Base-by-base conservation (phyloP, 148 eudicot genomes). In the Cornus kousa region DNA sequence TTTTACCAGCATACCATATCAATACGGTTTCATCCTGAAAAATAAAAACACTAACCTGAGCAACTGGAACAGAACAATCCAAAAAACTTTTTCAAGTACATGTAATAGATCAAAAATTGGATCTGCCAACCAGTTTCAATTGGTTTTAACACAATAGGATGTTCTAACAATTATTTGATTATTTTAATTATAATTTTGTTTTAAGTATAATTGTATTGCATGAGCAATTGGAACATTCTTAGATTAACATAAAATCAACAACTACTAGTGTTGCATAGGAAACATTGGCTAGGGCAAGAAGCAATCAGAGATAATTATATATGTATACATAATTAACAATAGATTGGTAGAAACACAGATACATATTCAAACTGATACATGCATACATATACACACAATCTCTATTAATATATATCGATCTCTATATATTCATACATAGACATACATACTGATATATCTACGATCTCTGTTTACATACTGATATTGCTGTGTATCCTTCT, bases 1-100 rank as follows among this genome's bases (percentile, higher is more conserved):
- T 83, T 77, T 89, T 90, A n/a, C 89, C 91, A 48, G 86, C 76
- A 83, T 81, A 88, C 97, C 97, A 93, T 37, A 91, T 80, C 48
- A 93, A 83, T 73, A 83, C 79, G 60, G 93, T 77, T 78, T 93
- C 94, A 84, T 93, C 97, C 97, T 93, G 91, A 83, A 83, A 86
- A 31, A 55, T 55, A 16, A 28, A 39, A 57, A 50, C 10, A 46
- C n/a, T 43, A 53, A 64, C 69, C 59, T 70, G 16, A 55, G 53
- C 31, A 33, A 68, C 50, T 20, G 50, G 50, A 35, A 19, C 62
- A 62, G 23, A 62, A 19, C 6, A 20, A 62, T 6, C 9, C 4
- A 5, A 62, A 62, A 19, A 62, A 62, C 23, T 0, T 62, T 19
- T 53, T n/a, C 19, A 62, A 3, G 7, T 62, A n/a, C 24, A 20